Evolutionary conservation across 495 filamentous ascomycete species (phyloP), one percentile per base, ranked within the genome.

Genomic region (Podospora sp.): DNA sequence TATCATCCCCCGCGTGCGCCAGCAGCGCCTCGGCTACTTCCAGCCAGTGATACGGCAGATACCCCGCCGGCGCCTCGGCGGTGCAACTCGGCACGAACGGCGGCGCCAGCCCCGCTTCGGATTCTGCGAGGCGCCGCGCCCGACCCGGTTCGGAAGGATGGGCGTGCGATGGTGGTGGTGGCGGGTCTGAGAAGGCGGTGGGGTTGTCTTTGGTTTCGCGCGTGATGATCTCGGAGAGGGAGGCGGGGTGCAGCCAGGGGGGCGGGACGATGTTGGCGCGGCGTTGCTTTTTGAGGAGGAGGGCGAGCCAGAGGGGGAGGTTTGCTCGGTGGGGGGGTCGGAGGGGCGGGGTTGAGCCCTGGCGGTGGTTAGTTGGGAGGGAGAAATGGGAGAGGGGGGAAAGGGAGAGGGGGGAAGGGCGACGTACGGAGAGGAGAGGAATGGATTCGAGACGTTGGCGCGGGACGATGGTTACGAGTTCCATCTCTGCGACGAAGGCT

Each of bases 401-500:
- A 53, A 62, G 75, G 71, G 67, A 68, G 69, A 36, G 51, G 21
- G 68, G 36, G n/a, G n/a, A n/a, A n/a, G n/a, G 63, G 26, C 40
- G 20, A 86, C 89, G 82, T 81, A 99, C 94, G 65, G 89, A 87
- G 53, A 99, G 87, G 60, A 99, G 83, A 68, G 91, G 81, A 51
- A 97, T 89, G 60, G 87, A 88, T 68, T 97, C 93, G 56, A 98
- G 87, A 63, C 90, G 87, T 76, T 97, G 94, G 33, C 95, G 92
- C 62, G 95, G 95, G 50, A 98, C 86, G 12, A 99, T 86, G 1
- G 94, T 97, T 55, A 99, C 91, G 72, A 90, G 85, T 79, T 97
- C 93, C 92, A 97, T 97, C 80, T 99, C 95, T 77, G 94, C 96
- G 55, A 97, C 85, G 78, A 98, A 99, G 72, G 93, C 91, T 52